phyloP scores from a whole-genome alignment of 169 alveolate genomes.

The Cyclospora cayetanensis region DNA sequence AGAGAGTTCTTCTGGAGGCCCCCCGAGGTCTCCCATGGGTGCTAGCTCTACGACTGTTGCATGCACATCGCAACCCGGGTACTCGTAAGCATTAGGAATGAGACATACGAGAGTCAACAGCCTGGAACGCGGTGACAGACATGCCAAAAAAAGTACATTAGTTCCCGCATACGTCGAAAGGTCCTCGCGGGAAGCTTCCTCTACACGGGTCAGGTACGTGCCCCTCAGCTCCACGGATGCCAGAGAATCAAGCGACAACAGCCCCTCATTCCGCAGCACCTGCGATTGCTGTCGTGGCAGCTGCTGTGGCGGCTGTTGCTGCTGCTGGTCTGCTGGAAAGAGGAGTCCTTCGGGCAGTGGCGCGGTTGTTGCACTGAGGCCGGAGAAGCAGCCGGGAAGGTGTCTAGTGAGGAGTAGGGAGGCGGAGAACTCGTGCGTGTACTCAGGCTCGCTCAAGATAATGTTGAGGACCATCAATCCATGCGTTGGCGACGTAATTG shows the following conservation, averaged over 20 bases:
- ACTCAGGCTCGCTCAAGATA: conserved; percentile 31
- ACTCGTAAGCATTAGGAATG: conserved; percentile 10
- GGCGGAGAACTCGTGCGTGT: conserved; percentile 5
- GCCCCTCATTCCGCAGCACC: too few species aligned
- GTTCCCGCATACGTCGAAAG: neutral
- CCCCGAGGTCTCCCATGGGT: conserved; percentile 12
- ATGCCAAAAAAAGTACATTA: neutral
- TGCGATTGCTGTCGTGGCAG: neutral
- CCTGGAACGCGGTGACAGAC: neutral
- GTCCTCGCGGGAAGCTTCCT: neutral
- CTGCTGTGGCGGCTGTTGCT: conserved; percentile 34
- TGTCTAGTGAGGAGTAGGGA: conserved; percentile 5
- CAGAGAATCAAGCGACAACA: neutral
- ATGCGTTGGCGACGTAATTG: conserved; percentile 31
- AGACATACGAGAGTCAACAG: neutral
- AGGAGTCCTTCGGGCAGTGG: conserved; percentile 10
- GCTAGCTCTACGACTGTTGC: conserved; percentile 56
- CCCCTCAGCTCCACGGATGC: neutral
- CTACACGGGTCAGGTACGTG: neutral
- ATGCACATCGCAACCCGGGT: conserved; percentile 55
- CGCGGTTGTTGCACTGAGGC: conserved; percentile 4
- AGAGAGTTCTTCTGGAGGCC: neutral
- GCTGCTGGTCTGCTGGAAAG: conserved; percentile 21
- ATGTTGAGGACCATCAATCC: neutral
- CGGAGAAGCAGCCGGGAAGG: conserved; percentile 25